Evolutionary conservation across 73 alveolate genomes (phyloP).

Genomic region (Tetrahymena elliotti): DNA sequence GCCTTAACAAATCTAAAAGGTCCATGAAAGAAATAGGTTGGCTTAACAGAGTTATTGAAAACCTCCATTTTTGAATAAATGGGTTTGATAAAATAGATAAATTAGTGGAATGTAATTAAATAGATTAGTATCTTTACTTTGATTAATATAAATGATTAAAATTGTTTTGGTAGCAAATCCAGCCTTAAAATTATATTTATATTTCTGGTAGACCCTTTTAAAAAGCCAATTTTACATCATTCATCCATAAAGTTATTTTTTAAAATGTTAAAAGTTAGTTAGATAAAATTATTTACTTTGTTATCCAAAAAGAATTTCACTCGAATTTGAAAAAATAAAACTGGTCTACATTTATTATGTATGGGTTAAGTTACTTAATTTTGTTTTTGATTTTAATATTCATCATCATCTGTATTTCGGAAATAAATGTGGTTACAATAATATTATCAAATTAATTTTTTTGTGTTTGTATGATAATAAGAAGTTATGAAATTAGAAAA

Average conservation of each 20-base stretch:
- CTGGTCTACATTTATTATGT: background rate
- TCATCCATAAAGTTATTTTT: background rate
- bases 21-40: background rate
- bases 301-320: background rate
- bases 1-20: constrained; percentile 72
- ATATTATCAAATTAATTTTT: no score
- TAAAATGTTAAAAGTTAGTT: background rate
- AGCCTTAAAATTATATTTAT: background rate
- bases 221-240: no score
- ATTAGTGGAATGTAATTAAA: background rate
- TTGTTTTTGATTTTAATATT: no score
- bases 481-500: background rate
- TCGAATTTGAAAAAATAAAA: background rate
- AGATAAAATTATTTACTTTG: background rate
- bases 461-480: background rate
- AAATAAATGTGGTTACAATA: background rate
- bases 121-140: background rate
- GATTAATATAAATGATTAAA: background rate
- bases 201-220: background rate
- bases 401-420: background rate
- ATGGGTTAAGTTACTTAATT: background rate
- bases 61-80: background rate
- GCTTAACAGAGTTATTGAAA: background rate
- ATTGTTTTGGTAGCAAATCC: background rate
- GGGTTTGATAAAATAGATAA: background rate